Evolutionary conservation across 352 stramenopile genomes (phyloP).

Genomic region (Globisporangium lucens): DNA sequence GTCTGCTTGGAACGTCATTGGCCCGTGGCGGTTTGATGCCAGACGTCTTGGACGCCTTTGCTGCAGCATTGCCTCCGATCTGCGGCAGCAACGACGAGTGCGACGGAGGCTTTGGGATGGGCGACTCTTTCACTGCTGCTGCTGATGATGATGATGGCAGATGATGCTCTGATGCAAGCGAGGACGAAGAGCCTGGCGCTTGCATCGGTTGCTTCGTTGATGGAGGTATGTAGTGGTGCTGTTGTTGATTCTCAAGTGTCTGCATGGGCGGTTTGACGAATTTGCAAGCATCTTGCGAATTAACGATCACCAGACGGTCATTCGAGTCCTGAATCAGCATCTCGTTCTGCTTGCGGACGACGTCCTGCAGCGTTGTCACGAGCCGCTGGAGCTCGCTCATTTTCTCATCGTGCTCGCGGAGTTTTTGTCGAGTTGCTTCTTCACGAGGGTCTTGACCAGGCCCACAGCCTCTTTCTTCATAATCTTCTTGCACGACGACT

Average conservation of each 20-base stretch:
- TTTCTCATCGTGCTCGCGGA: constrained; percentile 38
- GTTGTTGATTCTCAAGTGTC: not conserved
- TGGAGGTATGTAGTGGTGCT: not conserved
- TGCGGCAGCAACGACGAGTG: constrained; percentile 3
- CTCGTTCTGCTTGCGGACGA: constrained; percentile 35
- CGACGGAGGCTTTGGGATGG: constrained; percentile 9
- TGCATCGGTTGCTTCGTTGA: not conserved
- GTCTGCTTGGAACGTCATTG: constrained; percentile 3
- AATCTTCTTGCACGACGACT: constrained; percentile 25
- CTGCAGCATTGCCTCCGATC: not conserved
- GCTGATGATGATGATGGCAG: not conserved
- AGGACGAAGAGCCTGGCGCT: not conserved
- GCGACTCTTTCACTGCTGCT: not conserved
- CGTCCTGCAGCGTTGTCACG: constrained; percentile 36
- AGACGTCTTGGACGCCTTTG: not conserved
- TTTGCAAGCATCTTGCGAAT: constrained; percentile 6
- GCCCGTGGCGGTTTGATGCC: constrained; percentile 3
- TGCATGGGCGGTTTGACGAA: not conserved
- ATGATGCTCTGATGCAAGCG: not conserved
- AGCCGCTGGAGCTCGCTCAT: constrained; percentile 41
- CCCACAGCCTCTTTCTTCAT: constrained; percentile 50
- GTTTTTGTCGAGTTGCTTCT: constrained; percentile 33
- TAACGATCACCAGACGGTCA: constrained; percentile 18
- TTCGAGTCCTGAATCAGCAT: constrained; percentile 32
- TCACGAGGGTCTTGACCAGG: constrained; percentile 36